These are phyloP conservation scores for Fragaria nilgerrensis DNA, from an alignment of 306 rosid species.

Conservation along the genomic window DNA sequence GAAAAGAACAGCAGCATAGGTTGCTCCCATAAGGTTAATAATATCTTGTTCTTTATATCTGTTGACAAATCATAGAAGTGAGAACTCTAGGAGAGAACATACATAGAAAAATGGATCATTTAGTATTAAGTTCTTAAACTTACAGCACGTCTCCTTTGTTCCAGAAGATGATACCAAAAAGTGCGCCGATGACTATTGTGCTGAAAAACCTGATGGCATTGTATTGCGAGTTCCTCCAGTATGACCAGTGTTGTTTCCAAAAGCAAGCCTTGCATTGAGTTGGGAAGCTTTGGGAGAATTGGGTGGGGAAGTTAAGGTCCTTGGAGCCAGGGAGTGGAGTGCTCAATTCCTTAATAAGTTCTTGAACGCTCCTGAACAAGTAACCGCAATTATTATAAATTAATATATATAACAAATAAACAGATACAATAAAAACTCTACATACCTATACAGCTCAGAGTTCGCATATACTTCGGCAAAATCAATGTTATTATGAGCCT, in stretches of 20 bases:
- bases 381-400: not conserved
- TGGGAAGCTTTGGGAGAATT: constrained; percentile 47
- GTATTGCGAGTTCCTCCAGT: constrained; percentile 61
- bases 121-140: constrained; percentile 13
- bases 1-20: constrained; percentile 53
- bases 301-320: constrained; percentile 55
- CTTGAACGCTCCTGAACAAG: constrained; percentile 46
- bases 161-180: constrained; percentile 61
- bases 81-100: not conserved
- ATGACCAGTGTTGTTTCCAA: constrained; percentile 74
- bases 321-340: constrained; percentile 40
- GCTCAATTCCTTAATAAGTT: constrained; percentile 44
- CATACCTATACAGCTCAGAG: constrained; percentile 50
- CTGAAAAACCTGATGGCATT: constrained; percentile 38
- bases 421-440: not conserved
- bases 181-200: constrained; percentile 31
- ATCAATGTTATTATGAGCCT: constrained; percentile 55
- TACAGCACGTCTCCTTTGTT: constrained; percentile 38
- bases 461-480: constrained; percentile 60
- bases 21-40: constrained; percentile 48
- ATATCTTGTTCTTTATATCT: constrained; percentile 39
- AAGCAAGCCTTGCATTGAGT: constrained; percentile 62
- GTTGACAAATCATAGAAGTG: constrained; percentile 4
- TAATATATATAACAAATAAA: not conserved
- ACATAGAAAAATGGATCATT: not conserved